Conservation (phyloP, 208 protist genomes). For the Leishmania amazonensis region DNA sequence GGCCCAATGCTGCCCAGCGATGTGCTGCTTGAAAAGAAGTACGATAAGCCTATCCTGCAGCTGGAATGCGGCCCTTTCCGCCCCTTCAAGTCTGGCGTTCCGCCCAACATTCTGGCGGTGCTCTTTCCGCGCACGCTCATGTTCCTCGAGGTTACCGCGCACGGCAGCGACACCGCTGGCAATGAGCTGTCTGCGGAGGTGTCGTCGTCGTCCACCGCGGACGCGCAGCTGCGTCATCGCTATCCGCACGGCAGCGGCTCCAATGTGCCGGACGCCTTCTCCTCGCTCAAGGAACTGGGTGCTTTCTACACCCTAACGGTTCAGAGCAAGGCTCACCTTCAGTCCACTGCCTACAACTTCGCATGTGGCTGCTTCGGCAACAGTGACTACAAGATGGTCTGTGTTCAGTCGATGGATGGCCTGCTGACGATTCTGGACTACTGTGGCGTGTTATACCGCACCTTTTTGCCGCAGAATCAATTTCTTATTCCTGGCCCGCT, state of each 20-base stretch:
- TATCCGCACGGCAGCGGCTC: not conserved
- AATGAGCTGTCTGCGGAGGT: not conserved
- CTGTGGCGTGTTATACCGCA: conserved; percentile 72
- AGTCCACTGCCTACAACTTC: conserved; percentile 83
- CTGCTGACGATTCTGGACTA: conserved; percentile 86
- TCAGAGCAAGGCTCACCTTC: conserved; percentile 63
- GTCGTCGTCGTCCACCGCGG: not conserved
- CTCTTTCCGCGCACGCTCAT: conserved; percentile 81
- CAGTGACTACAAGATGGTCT: conserved; percentile 74
- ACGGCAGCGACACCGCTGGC: conserved; percentile 1
- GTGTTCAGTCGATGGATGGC: conserved; percentile 94
- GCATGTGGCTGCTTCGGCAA: conserved; percentile 75
- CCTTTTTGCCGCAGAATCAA: conserved; percentile 71
- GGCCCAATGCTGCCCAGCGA: conserved; percentile 65
- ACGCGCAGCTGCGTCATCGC: not conserved
- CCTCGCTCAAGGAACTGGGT: conserved; percentile 22
- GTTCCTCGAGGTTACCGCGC: conserved; percentile 39
- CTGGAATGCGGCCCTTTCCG: conserved; percentile 79
- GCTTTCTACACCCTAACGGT: conserved; percentile 48
- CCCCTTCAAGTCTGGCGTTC: conserved; percentile 27
- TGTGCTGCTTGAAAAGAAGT: conserved; percentile 83
- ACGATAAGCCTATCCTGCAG: conserved; percentile 89
- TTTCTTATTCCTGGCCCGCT: conserved; percentile 84
- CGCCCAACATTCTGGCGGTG: conserved; percentile 72
- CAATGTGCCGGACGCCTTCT: conserved; percentile 4